A percentile compares a stretch with the other conserved stretches of the same genome.
These are phyloP conservation scores for Pelargonium cotyledonis DNA, from an alignment of 441 rosid species.

Conservation along the genomic window DNA sequence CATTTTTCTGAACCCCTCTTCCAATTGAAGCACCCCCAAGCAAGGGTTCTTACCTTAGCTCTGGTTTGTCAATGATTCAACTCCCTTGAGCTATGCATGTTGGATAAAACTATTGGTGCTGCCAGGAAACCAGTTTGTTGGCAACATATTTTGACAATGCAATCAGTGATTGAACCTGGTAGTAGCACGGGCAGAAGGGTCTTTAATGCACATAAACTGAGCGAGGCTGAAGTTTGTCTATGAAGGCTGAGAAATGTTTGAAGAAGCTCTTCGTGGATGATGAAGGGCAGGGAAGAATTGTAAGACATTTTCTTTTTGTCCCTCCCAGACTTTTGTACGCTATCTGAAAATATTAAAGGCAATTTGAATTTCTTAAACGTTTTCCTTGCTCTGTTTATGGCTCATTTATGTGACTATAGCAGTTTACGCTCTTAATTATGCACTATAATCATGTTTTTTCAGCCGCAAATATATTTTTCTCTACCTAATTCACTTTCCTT, in stretches of 20 bases:
- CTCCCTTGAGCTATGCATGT: background rate
- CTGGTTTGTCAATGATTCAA: conserved; percentile 13
- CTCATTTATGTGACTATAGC: too few species aligned
- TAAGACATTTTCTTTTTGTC: background rate
- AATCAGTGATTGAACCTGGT: too few species aligned
- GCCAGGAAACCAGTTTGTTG: conserved; percentile 17
- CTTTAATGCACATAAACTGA: too few species aligned
- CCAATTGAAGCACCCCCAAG: background rate
- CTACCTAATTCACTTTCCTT: too few species aligned
- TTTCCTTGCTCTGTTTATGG: background rate
- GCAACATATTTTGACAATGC: too few species aligned
- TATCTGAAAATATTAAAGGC: background rate
- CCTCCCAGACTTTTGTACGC: background rate
- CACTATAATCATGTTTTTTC: background rate
- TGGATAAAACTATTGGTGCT: conserved; percentile 6
- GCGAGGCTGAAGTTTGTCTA: background rate
- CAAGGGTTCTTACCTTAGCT: conserved; percentile 7
- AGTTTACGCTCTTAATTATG: background rate
- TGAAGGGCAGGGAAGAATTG: background rate
- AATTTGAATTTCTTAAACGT: background rate
- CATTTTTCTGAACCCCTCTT: conserved; percentile 5
- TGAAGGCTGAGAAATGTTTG: background rate
- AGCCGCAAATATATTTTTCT: background rate
- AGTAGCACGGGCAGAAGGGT: too few species aligned
- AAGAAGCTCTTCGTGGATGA: background rate